Evolutionary conservation across 2,329 filamentous ascomycete species (phyloP), one percentile per base, ranked within the genome.

Genomic region (Fusarium continuum): DNA sequence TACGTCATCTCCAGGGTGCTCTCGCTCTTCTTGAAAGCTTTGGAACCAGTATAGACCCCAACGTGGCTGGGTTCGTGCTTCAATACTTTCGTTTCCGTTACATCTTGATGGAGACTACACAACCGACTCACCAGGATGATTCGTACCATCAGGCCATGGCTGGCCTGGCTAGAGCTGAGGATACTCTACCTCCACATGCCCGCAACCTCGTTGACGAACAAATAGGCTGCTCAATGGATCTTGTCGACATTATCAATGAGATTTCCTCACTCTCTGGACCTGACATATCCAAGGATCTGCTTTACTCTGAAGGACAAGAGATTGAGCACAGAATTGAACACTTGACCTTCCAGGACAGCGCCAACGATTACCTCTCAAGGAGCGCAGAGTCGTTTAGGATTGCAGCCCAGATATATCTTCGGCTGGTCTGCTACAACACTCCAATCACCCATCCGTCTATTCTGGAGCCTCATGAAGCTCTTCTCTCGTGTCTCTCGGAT

Each of bases 21-120:
- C 52, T 70, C n/a, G 67, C 67, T 34, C 63, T 70, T 7, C 39
- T 70, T 8, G 60, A 69, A 23, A 69, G 48, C 13, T 69, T 64
- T 16, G 52, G 62, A 7, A 32, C n/a, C 9, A 40, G 6, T 0
- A 52, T 69, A 8, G 65, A 67, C 16, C 49, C 60, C 0, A 20
- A 28, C 4, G 65, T 70, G n/a, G 65, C 67, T 3, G 55, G 61
- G 2, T 70, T 70, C 20, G 68, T 54, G 2, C 49, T 70, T 0
- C 64, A 61, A 25, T 70, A 70, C 38, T 70, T 70, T 28, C 65
- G 67, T 8, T 70, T 70, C 19, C 56, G 68, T 8, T 70, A 70
- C 26, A 50, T 70, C 7, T 17, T 70, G 10, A 59, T 70, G 56
- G 63, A 67, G 45, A 70, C 68, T 4, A 70, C 68, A 1, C 54